Conservation (phyloP, 2,329 filamentous ascomycete species). For the Xylariaceae sp. region DNA sequence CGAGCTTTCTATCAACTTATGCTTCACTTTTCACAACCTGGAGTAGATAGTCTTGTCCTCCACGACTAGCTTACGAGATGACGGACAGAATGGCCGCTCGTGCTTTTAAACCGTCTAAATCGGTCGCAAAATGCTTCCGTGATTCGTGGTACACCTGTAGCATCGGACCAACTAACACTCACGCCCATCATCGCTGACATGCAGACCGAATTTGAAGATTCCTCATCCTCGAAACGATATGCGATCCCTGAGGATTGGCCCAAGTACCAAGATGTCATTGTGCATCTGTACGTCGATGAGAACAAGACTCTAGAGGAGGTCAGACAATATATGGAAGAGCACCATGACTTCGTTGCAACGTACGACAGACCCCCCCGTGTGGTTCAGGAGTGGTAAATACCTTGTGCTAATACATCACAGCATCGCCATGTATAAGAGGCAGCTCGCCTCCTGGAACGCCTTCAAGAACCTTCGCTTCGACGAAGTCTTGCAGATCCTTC, state of each 20-base stretch:
- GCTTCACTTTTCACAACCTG: slow-evolving; percentile 18
- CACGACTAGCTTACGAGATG: slow-evolving; percentile 20
- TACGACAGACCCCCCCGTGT: slow-evolving; percentile 16
- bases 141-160: slow-evolving; percentile 2
- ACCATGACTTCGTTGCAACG: slow-evolving; percentile 29
- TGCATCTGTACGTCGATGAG: slow-evolving; percentile 28
- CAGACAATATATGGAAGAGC: slow-evolving; percentile 27
- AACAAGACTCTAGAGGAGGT: slow-evolving; percentile 31
- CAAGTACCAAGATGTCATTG: slow-evolving; percentile 24
- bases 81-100: slow-evolving; percentile 12
- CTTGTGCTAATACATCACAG: slow-evolving; percentile 19
- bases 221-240: slow-evolving; percentile 22
- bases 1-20: slow-evolving; percentile 20
- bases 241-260: slow-evolving; percentile 27
- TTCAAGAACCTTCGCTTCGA: slow-evolving; percentile 30
- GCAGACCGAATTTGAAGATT: slow-evolving; percentile 19
- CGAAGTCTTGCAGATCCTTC: slow-evolving; percentile 30
- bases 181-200: slow-evolving; percentile 18
- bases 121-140: slow-evolving; percentile 17
- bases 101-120: slow-evolving; percentile 16
- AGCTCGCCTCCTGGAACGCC: slow-evolving; percentile 28
- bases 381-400: not conserved
- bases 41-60: slow-evolving; percentile 17
- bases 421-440: slow-evolving; percentile 30
- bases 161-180: slow-evolving; percentile 10